Conservation (phyloP, 2,329 filamentous ascomycete species). For the Penicillium sp. region DNA sequence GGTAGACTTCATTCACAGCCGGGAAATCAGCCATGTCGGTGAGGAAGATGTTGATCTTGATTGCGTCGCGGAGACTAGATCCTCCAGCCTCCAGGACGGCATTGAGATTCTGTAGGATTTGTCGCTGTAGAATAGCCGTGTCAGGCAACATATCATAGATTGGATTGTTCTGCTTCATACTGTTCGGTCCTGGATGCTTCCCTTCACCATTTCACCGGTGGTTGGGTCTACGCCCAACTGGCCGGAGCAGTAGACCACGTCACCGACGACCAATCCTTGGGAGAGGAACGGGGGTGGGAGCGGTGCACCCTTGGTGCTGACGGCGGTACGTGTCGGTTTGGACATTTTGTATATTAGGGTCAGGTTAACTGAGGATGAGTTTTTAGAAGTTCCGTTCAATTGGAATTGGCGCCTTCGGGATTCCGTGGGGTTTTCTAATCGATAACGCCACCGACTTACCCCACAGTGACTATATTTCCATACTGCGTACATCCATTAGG, state of each 20-base stretch:
- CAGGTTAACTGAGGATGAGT: not conserved
- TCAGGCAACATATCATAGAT: not conserved
- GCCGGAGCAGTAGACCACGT: slow-evolving; percentile 65
- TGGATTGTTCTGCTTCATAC: slow-evolving; percentile 35
- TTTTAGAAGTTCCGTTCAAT: not conserved
- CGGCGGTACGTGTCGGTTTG: slow-evolving; percentile 20
- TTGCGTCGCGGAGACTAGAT: slow-evolving; percentile 54
- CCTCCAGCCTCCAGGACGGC: slow-evolving; percentile 58
- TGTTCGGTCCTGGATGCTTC: slow-evolving; percentile 52
- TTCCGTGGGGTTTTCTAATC: slow-evolving; percentile 2
- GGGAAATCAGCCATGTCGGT: slow-evolving; percentile 61
- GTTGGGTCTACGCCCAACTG: slow-evolving; percentile 55
- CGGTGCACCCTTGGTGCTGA: slow-evolving; percentile 47
- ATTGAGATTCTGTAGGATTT: slow-evolving; percentile 53
- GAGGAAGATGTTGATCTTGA: slow-evolving; percentile 65
- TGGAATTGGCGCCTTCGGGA: not conserved
- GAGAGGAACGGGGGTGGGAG: slow-evolving; percentile 51
- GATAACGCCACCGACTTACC: not conserved
- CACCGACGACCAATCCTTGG: slow-evolving; percentile 58
- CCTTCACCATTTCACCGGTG: slow-evolving; percentile 53
- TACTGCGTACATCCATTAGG: too few species aligned
- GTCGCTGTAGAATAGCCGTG: slow-evolving; percentile 37
- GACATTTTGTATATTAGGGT: slow-evolving; percentile 5
- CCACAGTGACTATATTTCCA: not conserved
- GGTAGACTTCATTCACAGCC: slow-evolving; percentile 76